Evolutionary conservation across 78 protist genomes (phyloP).

Genomic region (Dictyostelium capitatum): DNA sequence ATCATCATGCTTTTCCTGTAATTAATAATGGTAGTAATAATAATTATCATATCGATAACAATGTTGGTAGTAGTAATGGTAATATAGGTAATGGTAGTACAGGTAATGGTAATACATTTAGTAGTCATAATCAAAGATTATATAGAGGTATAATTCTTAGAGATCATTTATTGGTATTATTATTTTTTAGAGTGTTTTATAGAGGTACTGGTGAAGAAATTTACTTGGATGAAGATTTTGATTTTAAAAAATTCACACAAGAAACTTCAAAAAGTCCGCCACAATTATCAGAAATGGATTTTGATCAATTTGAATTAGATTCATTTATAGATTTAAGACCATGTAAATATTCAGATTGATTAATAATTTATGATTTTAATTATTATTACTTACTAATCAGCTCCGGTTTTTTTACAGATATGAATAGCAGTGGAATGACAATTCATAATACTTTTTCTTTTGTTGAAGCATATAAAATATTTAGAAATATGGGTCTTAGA

Average conservation of each 20-base stretch:
- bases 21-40: constrained; percentile 1
- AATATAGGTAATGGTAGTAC: background rate
- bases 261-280: constrained; percentile 63
- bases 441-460: constrained; percentile 79
- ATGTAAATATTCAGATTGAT: constrained; percentile 18
- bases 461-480: constrained; percentile 76
- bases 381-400: background rate
- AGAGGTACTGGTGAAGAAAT: constrained; percentile 36
- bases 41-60: background rate
- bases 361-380: background rate
- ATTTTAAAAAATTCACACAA: constrained; percentile 9
- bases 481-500: constrained; percentile 79
- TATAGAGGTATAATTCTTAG: constrained; percentile 58
- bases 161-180: constrained; percentile 34
- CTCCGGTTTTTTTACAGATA: constrained; percentile 33
- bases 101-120: background rate
- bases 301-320: constrained; percentile 41
- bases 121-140: background rate
- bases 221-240: constrained; percentile 40
- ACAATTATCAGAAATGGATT: constrained; percentile 20
- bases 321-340: constrained; percentile 60
- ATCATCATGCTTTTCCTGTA: constrained; percentile 63
- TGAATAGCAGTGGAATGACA: constrained; percentile 72
- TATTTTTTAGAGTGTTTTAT: constrained; percentile 31
- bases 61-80: too few relatives aligned